Conservation (phyloP, 2,329 filamentous ascomycete genomes). For the Nemania sp. region DNA sequence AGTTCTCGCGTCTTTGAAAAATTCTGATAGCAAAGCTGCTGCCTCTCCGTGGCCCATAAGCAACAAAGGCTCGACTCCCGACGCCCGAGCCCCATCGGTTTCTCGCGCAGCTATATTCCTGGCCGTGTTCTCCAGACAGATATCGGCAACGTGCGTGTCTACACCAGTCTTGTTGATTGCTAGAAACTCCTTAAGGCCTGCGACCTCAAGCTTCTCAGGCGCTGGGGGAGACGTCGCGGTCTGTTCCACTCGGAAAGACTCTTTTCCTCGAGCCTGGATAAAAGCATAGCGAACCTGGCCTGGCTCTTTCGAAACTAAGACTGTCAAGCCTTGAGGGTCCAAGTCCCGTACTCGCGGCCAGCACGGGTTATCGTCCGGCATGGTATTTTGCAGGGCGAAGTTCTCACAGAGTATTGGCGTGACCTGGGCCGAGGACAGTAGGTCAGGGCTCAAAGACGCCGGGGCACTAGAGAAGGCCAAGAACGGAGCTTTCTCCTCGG, state of each 20-base stretch:
- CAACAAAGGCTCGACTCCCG: conserved; percentile 1
- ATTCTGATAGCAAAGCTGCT: neutral
- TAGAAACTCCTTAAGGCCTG: neutral
- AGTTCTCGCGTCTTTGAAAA: neutral
- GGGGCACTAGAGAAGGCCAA: conserved; percentile 22
- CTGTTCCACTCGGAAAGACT: neutral
- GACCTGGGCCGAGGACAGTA: conserved; percentile 2
- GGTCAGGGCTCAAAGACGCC: conserved; percentile 14
- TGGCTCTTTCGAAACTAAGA: conserved; percentile 9
- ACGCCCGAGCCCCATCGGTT: neutral
- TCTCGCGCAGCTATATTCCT: neutral
- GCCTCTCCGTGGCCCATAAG: neutral
- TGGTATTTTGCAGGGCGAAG: conserved; percentile 7
- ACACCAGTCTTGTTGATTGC: neutral
- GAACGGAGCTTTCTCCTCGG: conserved; percentile 8
- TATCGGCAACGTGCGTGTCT: neutral
- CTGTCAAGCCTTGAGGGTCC: conserved; percentile 14
- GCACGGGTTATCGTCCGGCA: neutral
- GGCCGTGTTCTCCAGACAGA: conserved; percentile 1
- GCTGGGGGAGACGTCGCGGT: neutral
- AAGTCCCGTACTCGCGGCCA: conserved; percentile 16
- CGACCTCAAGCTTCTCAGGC: neutral
- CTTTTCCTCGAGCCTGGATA: conserved; percentile 9
- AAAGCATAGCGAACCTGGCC: conserved; percentile 18
- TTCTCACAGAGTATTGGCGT: conserved; percentile 21